Conservation (phyloP, 2,329 filamentous ascomycete genomes). For the Clonostachys rosea region DNA sequence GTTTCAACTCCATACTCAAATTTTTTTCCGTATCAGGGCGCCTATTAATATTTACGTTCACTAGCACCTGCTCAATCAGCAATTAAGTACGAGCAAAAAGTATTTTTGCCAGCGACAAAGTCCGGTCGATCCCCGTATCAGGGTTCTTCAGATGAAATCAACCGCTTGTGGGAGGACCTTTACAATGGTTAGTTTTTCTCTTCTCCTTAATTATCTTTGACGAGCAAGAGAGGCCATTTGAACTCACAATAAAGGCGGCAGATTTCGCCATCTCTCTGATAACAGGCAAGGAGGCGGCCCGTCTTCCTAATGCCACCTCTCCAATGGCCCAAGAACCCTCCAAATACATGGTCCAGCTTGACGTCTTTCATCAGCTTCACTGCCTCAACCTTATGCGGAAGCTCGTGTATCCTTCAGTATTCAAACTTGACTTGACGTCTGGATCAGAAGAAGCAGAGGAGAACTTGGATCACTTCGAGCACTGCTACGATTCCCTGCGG, state of each 20-base stretch:
- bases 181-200: conserved; percentile 16
- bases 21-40: too few species aligned
- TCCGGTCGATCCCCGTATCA: conserved; percentile 43
- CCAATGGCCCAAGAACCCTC: conserved; percentile 47
- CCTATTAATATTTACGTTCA: too few species aligned
- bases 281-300: conserved; percentile 42
- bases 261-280: conserved; percentile 54
- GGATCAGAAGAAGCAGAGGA: conserved; percentile 36
- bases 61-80: conserved; percentile 39
- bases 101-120: conserved; percentile 39
- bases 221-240: too few species aligned
- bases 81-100: conserved; percentile 42
- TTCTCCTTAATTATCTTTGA: neutral
- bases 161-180: conserved; percentile 49
- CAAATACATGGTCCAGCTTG: conserved; percentile 51
- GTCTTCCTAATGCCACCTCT: conserved; percentile 45
- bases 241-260: neutral
- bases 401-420: conserved; percentile 42
- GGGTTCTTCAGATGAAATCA: conserved; percentile 48
- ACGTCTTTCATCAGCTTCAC: conserved; percentile 48
- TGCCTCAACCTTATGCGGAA: conserved; percentile 42
- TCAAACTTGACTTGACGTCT: conserved; percentile 27
- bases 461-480: conserved; percentile 27
- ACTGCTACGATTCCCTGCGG: conserved; percentile 49
- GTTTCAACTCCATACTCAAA: too few species aligned